Base-by-base conservation (phyloP, 768 basidiomycete species). In the Suillus weaverae region DNA sequence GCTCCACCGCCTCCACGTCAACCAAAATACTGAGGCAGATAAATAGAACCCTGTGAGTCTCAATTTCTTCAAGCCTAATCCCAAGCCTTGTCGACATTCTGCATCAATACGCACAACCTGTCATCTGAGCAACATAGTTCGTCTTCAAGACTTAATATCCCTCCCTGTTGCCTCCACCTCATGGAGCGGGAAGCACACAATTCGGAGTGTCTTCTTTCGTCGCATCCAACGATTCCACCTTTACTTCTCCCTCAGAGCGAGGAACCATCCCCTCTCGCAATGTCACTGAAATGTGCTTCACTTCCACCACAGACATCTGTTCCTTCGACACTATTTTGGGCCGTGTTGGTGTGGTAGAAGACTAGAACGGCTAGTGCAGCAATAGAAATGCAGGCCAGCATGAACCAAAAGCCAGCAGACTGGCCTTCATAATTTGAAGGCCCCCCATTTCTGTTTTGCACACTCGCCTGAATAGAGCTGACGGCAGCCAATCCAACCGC, bases 401-500 rank as follows among this genome's bases (percentile, higher is more conserved):
- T 61, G 59, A 78, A 79, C 78, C 78, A 80, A 60, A 77, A 76
- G 13, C 77, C 77, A 26, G 78, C 81, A 11, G 76, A 75, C 56
- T 79, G 77, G 16, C 81, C 81, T 8, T 69, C 62, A 68, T 77
- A 83, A 35, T 69, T 66, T 11, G 35, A 20, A 11, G 39, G 51
- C 5, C 36, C 35, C 61, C 13, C 76, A 11, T 53, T 10, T 13
- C 32, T 20, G 1, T 11, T 1, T 72, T 22, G 76, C 78, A 63
- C 73, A 63, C 57, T 59, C 30, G 60, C n/a, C 39, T 61, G 60
- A 5, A 61, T 61, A 8, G 60, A 48, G 5, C 11, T 0, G 7
- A 84, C 75, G 59, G 80, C 76, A n/a, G 83, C 80, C 48, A 81
- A 71, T 6, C 81, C 82, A 41, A 81, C 73, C 1, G 83, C 83